Evolutionary conservation across 108 stramenopile species (phyloP).

Genomic region (Pseudonitzschia multiseries): DNA sequence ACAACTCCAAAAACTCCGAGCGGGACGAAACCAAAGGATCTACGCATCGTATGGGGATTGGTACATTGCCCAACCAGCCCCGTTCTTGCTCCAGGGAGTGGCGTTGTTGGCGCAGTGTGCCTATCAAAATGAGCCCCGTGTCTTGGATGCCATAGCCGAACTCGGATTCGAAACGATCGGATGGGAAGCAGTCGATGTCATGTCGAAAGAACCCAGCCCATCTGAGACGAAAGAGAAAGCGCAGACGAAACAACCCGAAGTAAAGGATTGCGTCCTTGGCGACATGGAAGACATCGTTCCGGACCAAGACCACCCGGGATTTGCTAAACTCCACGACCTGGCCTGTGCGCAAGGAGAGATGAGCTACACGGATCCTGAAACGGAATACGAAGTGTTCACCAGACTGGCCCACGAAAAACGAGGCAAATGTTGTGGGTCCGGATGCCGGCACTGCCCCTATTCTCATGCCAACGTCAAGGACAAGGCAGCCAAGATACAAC

Average conservation of each 20-base stretch:
- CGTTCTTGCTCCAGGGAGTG: slow-evolving; percentile 70
- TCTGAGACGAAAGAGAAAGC: not conserved
- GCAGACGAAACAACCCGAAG: not conserved
- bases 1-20: slow-evolving; percentile 48
- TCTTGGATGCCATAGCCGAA: slow-evolving; percentile 43
- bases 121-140: slow-evolving; percentile 43
- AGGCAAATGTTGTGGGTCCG: slow-evolving; percentile 91
- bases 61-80: slow-evolving; percentile 89
- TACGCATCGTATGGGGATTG: slow-evolving; percentile 81
- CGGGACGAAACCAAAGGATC: slow-evolving; percentile 50
- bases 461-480: slow-evolving; percentile 77
- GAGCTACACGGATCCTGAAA: slow-evolving; percentile 80
- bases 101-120: slow-evolving; percentile 74
- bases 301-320: slow-evolving; percentile 21
- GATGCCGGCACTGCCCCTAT: slow-evolving; percentile 93
- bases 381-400: slow-evolving; percentile 89
- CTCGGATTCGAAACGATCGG: slow-evolving; percentile 30
- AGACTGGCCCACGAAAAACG: slow-evolving; percentile 75
- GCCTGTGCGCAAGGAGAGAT: slow-evolving; percentile 51
- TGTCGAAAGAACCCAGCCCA: slow-evolving; percentile 13
- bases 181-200: slow-evolving; percentile 22
- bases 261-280: not conserved
- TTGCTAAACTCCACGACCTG: slow-evolving; percentile 50
- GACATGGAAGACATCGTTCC: slow-evolving; percentile 39
- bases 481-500: slow-evolving; percentile 58